phyloP scores from a whole-genome alignment of 805 yeast species.

The Barnettozyma wickerhamii region DNA sequence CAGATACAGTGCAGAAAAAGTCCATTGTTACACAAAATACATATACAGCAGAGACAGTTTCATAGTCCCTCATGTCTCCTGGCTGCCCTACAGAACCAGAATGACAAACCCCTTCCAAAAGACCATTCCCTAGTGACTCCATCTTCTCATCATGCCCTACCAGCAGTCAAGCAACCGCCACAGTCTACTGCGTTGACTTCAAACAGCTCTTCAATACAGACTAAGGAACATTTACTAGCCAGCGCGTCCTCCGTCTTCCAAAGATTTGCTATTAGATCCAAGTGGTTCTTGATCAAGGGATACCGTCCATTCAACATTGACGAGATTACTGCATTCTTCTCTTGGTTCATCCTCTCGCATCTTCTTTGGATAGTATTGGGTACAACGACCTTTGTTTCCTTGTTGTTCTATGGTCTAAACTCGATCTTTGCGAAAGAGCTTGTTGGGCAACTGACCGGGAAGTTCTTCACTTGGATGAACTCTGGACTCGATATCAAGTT shows the following conservation, averaged over 20 bases:
- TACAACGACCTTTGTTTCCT: constrained; percentile 86
- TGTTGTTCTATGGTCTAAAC: constrained; percentile 67
- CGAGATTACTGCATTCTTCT: constrained; percentile 80
- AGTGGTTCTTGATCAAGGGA: constrained; percentile 74
- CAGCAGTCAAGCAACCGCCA: neutral
- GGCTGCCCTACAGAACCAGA: neutral
- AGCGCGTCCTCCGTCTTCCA: constrained; percentile 29
- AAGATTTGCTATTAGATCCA: constrained; percentile 48
- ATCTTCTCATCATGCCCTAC: neutral
- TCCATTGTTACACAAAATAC: neutral
- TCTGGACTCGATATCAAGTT: constrained; percentile 78
- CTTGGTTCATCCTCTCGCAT: constrained; percentile 89
- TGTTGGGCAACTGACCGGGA: constrained; percentile 79
- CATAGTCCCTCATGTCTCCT: neutral
- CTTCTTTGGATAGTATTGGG: constrained; percentile 73
- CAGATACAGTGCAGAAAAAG: neutral
- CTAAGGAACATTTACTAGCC: constrained; percentile 16
- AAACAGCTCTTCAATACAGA: constrained; percentile 11
- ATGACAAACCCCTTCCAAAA: neutral
- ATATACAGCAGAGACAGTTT: neutral
- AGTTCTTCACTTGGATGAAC: constrained; percentile 61
- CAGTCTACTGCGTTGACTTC: neutral
- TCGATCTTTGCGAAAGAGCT: constrained; percentile 83
- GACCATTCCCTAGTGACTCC: neutral
- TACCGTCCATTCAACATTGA: constrained; percentile 85